Evolutionary conservation across 176 grass and related monocot genomes (phyloP).

Genomic region (Carex pumila): DNA sequence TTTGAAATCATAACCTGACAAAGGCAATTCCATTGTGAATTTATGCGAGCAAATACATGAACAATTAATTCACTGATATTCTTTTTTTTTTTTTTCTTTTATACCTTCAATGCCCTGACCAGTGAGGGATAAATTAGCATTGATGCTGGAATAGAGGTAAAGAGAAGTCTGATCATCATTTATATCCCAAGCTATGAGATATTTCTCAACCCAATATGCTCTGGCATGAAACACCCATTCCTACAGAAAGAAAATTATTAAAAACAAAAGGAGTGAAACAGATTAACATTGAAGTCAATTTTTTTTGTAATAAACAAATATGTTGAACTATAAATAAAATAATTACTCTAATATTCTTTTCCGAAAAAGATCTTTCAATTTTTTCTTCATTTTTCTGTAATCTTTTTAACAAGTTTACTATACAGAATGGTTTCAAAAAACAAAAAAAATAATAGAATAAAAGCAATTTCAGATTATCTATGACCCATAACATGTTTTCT

Average conservation of each 20-base stretch:
- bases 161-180: constrained; percentile 33
- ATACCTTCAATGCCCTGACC: constrained; percentile 50
- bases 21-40: not conserved
- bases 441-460: not conserved
- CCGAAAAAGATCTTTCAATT: not conserved
- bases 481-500: not conserved
- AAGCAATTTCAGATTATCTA: not conserved
- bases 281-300: not conserved
- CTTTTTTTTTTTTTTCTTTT: not conserved
- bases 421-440: not conserved
- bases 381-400: not conserved
- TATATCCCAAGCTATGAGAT: constrained; percentile 65
- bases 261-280: not conserved
- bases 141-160: constrained; percentile 60
- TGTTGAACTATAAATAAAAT: not conserved
- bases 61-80: not conserved
- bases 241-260: constrained; percentile 26
- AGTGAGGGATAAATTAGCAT: constrained; percentile 28
- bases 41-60: not conserved
- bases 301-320: not conserved
- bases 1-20: constrained; percentile 70
- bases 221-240: constrained; percentile 45
- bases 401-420: not conserved
- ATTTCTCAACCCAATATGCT: constrained; percentile 60
- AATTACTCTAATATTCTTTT: not conserved